Evolutionary conservation across 441 rosid species (phyloP).

Genomic region (Brassica hybrid): DNA sequence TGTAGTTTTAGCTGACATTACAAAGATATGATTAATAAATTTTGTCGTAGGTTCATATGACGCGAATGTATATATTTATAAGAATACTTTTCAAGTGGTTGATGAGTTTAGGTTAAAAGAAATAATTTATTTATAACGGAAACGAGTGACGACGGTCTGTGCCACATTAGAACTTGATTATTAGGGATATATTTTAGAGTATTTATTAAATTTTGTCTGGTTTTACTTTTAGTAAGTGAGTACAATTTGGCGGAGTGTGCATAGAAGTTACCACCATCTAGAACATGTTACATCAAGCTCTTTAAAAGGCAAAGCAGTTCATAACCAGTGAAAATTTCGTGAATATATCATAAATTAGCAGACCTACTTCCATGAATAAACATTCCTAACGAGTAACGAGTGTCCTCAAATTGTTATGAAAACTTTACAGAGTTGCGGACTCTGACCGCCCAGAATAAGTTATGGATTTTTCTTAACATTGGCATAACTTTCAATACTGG

Average conservation of each 20-base stretch:
- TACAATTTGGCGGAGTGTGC: constrained; percentile 40
- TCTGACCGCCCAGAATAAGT: not conserved
- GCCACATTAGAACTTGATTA: constrained; percentile 30
- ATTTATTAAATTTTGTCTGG: constrained; percentile 6
- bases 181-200: constrained; percentile 14
- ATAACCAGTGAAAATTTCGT: not conserved
- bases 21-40: constrained; percentile 32
- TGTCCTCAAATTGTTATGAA: not conserved
- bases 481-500: no score
- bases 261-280: constrained; percentile 41
- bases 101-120: constrained; percentile 44
- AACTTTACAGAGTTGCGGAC: not conserved
- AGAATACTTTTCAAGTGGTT: constrained; percentile 40
- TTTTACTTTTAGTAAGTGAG: constrained; percentile 34
- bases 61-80: constrained; percentile 28
- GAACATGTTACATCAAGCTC: constrained; percentile 42
- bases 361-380: not conserved
- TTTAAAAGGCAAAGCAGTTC: constrained; percentile 26
- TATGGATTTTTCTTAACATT: not conserved
- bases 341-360: constrained; percentile 12
- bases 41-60: constrained; percentile 40
- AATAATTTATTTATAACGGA: constrained; percentile 25
- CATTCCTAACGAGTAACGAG: no score
- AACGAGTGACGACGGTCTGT: constrained; percentile 24
- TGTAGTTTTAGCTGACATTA: constrained; percentile 33